These are phyloP conservation scores for Chlorella sp. DNA, from an alignment of 139 green algal species.

Conservation along the genomic window DNA sequence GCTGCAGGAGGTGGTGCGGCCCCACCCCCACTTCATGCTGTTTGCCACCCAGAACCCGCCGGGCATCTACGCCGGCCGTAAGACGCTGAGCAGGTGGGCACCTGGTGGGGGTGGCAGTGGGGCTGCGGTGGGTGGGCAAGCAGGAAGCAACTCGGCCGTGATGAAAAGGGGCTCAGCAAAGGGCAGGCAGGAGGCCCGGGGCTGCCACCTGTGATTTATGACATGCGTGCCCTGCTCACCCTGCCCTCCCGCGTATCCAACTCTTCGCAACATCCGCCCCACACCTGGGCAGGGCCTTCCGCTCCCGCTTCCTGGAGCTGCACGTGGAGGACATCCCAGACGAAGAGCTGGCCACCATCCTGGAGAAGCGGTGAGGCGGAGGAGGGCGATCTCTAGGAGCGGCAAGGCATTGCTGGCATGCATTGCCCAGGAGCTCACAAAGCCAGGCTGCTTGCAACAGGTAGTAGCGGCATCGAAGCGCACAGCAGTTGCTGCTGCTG, in stretches of 20 bases:
- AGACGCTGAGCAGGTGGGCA: constrained; percentile 72
- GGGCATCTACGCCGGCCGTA: constrained; percentile 83
- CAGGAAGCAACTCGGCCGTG: too few relatives aligned
- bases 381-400: neutral
- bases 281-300: constrained; percentile 72
- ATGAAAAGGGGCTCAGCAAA: too few relatives aligned
- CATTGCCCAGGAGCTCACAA: neutral
- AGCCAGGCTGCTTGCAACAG: neutral
- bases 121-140: constrained; percentile 22
- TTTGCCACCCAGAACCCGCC: constrained; percentile 99
- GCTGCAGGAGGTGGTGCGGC: constrained; percentile 90
- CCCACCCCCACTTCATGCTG: constrained; percentile 99
- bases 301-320: constrained; percentile 98
- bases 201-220: too few relatives aligned
- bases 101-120: neutral
- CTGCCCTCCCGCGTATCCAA: too few relatives aligned
- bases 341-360: constrained; percentile 87
- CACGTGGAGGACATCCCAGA: constrained; percentile 97
- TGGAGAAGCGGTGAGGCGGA: constrained; percentile 78
- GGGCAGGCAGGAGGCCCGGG: too few relatives aligned
- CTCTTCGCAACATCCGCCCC: too few relatives aligned
- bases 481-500: neutral
- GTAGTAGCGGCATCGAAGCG: neutral
- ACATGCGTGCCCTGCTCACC: too few relatives aligned
- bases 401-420: neutral